phyloP scores from a whole-genome alignment of 1,139 yeast species.

The Hemisphaericaspora lyxosophila region DNA sequence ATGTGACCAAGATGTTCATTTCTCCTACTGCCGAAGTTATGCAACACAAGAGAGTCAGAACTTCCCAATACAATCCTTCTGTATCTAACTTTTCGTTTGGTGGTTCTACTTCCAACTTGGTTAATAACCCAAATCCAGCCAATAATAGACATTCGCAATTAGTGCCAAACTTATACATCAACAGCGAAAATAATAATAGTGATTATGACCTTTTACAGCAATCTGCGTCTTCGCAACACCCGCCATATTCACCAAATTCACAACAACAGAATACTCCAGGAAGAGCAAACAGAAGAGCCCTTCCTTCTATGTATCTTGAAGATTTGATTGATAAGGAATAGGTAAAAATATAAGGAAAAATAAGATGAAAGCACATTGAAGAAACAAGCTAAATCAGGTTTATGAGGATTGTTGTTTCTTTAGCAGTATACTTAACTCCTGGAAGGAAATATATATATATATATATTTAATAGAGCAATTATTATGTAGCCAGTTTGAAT shows the following conservation, averaged over 20 bases:
- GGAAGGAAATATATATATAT: too few species aligned
- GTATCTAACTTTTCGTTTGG: conserved; percentile 25
- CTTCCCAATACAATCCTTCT: conserved; percentile 24
- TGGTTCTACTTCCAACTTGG: conserved; percentile 28
- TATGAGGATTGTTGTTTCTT: too few species aligned
- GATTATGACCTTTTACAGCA: conserved; percentile 29
- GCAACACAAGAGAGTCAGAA: conserved; percentile 40
- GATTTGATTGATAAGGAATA: conserved; percentile 47
- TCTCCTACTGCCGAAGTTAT: conserved; percentile 81
- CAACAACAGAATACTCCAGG: conserved; percentile 14
- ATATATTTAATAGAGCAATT: too few species aligned
- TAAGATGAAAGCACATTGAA: too few species aligned
- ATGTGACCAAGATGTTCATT: conserved; percentile 57
- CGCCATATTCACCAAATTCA: neutral
- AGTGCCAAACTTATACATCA: conserved; percentile 38
- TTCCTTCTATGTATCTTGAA: conserved; percentile 60
- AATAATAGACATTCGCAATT: conserved; percentile 33
- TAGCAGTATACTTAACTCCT: too few species aligned
- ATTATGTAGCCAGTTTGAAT: too few species aligned
- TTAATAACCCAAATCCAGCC: conserved; percentile 24
- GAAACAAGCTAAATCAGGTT: too few species aligned
- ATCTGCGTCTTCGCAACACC: neutral
- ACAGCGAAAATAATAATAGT: conserved; percentile 35
- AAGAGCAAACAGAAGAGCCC: conserved; percentile 30
- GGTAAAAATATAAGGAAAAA: too few species aligned